Percentiles rank a stretch among this genome's conserved stretches.
Conservation (phyloP, 176 grass and related monocot genomes). For the Raddia distichophylla region DNA sequence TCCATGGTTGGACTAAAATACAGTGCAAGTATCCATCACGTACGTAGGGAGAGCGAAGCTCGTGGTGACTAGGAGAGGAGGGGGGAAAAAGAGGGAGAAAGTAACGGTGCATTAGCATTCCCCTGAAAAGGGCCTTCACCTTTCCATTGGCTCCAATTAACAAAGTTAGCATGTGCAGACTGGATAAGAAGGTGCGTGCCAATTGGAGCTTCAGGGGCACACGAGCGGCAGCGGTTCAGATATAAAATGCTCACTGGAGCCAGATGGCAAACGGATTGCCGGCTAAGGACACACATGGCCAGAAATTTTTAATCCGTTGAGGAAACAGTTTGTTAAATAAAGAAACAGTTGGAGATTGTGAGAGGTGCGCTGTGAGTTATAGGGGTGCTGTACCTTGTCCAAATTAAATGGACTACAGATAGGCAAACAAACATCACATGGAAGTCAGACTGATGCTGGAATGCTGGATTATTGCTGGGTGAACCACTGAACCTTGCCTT, state of each 20-base stretch:
- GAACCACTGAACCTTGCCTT: slow-evolving; percentile 21
- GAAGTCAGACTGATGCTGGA: slow-evolving; percentile 14
- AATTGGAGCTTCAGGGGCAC: slow-evolving; percentile 43
- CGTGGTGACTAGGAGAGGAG: neutral
- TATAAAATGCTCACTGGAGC: slow-evolving; percentile 15
- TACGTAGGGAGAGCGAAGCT: neutral
- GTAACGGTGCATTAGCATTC: slow-evolving; percentile 28
- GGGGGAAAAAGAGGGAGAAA: neutral
- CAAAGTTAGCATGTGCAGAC: neutral
- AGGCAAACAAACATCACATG: slow-evolving; percentile 34
- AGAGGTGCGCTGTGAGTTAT: neutral
- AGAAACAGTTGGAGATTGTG: neutral
- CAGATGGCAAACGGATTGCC: neutral
- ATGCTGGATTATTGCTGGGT: slow-evolving; percentile 23
- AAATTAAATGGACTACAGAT: neutral
- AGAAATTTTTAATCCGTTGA: neutral
- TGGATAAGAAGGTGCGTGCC: slow-evolving; percentile 26
- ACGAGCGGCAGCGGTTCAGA: neutral
- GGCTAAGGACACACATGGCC: slow-evolving; percentile 7
- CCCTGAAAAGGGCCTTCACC: slow-evolving; percentile 1
- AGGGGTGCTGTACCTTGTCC: neutral
- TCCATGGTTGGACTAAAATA: neutral
- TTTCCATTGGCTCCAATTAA: slow-evolving; percentile 22
- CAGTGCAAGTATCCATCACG: neutral
- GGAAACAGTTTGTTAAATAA: neutral